Evolutionary conservation across 805 yeast genomes (phyloP), one percentile per base, ranked within the genome.

Genomic region (Starmerella roubikii): DNA sequence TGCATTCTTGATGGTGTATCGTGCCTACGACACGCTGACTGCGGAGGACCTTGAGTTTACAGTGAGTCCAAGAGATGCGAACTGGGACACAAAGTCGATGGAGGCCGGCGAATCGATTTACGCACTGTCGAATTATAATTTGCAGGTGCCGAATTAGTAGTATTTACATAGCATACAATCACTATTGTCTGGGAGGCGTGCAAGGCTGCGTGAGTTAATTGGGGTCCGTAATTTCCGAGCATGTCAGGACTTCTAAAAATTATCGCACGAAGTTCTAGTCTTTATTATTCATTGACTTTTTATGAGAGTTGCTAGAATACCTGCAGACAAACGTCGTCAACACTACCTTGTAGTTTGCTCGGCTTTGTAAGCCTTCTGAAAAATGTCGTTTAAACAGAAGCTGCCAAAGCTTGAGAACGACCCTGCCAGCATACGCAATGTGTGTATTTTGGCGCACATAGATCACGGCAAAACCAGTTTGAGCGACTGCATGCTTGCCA

Each of bases 391-490:
- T 2, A 67, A 78, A 4, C 77, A 73, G 29, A 75, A 76, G 23
- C 69, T 84, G 25, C 66, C 71, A 24, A 59, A 71, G 46, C 62
- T 85, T 16, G 96, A 88, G 57, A 66, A 66, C 48, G 71, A 78
- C 46, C 75, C 93, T 0, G 61, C 69, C 13, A 65, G 73, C 44
- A 75, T 88, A 23, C 68, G 98, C 44, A 91, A 91, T 59, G 83
- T 91, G 32, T 91, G 98, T 60, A 84, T 91, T 45, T 67, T 91
- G 35, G 99, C 99, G 0, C 99, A 91, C 60, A 98, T 91, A 19
- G 99, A 91, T 58, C 99, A 91, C 56, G 99, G 99, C 21, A 91
- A 91, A 61, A 91, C 99, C 0, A 83, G 97, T 2, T 65, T 91
- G 24, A 80, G 94, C 32, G 99, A 91, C 58, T 80, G 94, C 9